Evolutionary conservation across 2,329 filamentous ascomycete species (phyloP).

Genomic region (Pseudonectria buxi): DNA sequence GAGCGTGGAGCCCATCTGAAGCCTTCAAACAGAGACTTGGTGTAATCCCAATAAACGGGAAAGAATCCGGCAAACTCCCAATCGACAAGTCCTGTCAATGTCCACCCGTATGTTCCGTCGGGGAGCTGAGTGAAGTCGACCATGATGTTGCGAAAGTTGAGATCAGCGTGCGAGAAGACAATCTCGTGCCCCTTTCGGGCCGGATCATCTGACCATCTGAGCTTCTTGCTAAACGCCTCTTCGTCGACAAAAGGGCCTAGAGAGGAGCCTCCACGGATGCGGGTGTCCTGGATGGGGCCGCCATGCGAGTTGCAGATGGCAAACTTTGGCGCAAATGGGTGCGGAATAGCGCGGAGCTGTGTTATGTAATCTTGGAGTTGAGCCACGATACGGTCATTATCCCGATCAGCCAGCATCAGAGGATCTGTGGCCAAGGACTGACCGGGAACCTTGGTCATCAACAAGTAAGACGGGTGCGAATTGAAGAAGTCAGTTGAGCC

Average conservation of each 20-base stretch:
- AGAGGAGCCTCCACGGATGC: slow-evolving; percentile 16
- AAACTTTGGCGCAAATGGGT: slow-evolving; percentile 4
- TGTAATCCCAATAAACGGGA: slow-evolving; percentile 3
- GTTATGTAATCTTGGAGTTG: slow-evolving; percentile 21
- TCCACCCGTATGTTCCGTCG: slow-evolving; percentile 11
- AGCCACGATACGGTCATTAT: slow-evolving; percentile 11
- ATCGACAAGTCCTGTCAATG: slow-evolving; percentile 1
- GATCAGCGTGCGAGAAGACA: slow-evolving; percentile 28
- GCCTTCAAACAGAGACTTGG: slow-evolving; percentile 1
- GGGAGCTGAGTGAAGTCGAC: slow-evolving; percentile 6
- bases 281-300: slow-evolving; percentile 18
- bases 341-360: slow-evolving; percentile 22
- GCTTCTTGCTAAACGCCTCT: slow-evolving; percentile 24
- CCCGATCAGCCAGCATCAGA: slow-evolving; percentile 20
- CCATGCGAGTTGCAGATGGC: slow-evolving; percentile 27
- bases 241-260: slow-evolving; percentile 26
- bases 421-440: slow-evolving; percentile 5
- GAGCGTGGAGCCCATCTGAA: neutral
- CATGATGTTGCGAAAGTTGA: slow-evolving; percentile 28
- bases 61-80: slow-evolving; percentile 2
- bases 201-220: slow-evolving; percentile 25
- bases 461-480: slow-evolving; percentile 2
- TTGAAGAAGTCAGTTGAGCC: slow-evolving; percentile 2
- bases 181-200: slow-evolving; percentile 21
- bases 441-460: slow-evolving; percentile 3